Conservation (phyloP, 495 filamentous ascomycete genomes). For the Geoglossum glabrum region DNA sequence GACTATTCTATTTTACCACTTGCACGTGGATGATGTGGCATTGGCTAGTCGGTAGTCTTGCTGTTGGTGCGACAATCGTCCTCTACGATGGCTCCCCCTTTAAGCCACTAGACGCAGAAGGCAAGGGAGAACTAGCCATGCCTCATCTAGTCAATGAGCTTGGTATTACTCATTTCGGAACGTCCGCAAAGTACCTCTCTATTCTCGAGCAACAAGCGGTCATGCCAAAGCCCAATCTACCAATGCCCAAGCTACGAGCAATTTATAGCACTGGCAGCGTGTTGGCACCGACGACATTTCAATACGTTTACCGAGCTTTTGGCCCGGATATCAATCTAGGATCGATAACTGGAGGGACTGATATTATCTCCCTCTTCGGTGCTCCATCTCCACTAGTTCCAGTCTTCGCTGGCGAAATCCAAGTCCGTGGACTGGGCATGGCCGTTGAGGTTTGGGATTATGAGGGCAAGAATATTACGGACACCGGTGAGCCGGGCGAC, state of each 20-base stretch:
- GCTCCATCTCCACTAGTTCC: conserved; percentile 70
- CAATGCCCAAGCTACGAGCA: conserved; percentile 39
- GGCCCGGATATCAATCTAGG: conserved; percentile 54
- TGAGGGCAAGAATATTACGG: conserved; percentile 27
- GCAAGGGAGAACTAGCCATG: conserved; percentile 46
- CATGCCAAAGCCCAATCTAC: conserved; percentile 34
- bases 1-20: conserved; percentile 74
- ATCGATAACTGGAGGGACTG: conserved; percentile 76
- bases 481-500: conserved; percentile 61
- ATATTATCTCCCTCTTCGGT: conserved; percentile 88
- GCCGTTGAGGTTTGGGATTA: conserved; percentile 60
- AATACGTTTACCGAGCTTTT: conserved; percentile 69
- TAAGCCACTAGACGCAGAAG: conserved; percentile 34
- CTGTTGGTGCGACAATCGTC: conserved; percentile 58
- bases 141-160: conserved; percentile 46
- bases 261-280: conserved; percentile 91
- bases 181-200: conserved; percentile 80
- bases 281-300: conserved; percentile 78
- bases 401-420: conserved; percentile 74
- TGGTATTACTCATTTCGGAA: conserved; percentile 75
- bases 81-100: conserved; percentile 86
- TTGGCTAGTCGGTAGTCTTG: conserved; percentile 71
- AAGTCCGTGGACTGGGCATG: conserved; percentile 82
- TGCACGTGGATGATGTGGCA: conserved; percentile 98
- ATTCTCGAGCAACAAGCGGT: conserved; percentile 66